These are phyloP conservation scores for Gentiana dahurica DNA, from an alignment of 257 asterid species.

Conservation along the genomic window DNA sequence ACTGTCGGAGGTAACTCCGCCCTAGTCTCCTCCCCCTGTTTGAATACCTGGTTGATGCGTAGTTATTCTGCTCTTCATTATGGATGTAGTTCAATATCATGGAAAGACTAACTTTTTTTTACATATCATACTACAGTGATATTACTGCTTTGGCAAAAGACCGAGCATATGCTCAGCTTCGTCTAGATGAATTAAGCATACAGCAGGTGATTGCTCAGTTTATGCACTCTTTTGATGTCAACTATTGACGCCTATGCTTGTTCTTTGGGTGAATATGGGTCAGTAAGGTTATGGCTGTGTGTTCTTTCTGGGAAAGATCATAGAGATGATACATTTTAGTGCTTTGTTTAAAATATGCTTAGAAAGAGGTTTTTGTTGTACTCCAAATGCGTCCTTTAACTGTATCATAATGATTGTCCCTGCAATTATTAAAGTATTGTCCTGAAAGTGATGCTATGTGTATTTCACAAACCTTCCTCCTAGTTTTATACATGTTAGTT, in stretches of 20 bases:
- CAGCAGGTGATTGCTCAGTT: constrained; percentile 35
- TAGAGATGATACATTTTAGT: too few species aligned
- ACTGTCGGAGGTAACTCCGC: constrained; percentile 48
- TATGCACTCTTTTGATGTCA: not conserved
- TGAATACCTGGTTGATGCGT: too few species aligned
- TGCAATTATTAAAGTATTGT: too few species aligned
- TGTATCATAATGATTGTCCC: too few species aligned
- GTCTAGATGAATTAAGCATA: constrained; percentile 55
- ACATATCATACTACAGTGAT: constrained; percentile 28
- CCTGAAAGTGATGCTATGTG: too few species aligned
- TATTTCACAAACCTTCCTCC: too few species aligned
- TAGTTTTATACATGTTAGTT: too few species aligned
- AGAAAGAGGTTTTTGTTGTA: too few species aligned
- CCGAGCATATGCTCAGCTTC: constrained; percentile 53
- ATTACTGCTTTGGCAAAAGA: constrained; percentile 72
- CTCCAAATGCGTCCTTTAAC: too few species aligned
- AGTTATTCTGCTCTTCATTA: not conserved
- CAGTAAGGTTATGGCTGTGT: not conserved
- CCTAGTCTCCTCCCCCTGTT: too few species aligned
- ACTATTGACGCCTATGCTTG: not conserved
- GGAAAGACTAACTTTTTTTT: constrained; percentile 6
- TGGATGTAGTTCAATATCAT: not conserved
- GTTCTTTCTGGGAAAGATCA: not conserved
- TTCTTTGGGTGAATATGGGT: not conserved
- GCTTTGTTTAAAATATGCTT: too few species aligned